Evolutionary conservation across 192 early-diverging fungal genomes (phyloP), one percentile per base, ranked within the genome.

Genomic region (Lobosporangium transversale): DNA sequence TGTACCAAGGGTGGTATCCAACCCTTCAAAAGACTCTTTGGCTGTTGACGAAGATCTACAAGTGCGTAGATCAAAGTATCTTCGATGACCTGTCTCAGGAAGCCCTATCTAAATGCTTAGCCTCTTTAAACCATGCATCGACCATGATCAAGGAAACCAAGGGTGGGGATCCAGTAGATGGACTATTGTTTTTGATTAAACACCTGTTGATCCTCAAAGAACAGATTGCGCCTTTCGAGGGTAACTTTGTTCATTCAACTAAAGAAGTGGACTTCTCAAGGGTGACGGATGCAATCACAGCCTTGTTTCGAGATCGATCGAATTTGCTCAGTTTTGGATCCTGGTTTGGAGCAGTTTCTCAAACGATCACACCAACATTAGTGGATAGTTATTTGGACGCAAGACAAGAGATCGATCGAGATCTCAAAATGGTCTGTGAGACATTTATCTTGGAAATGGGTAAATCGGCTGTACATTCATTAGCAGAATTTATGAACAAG

Each of bases 41-140:
- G 83, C 76, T 95, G 29, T 79, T 95, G 36, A 87, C 89, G 40
- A 95, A 94, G 71, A 80, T 95, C 20, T 94, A 94, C 65, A 85
- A 82, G 27, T 85, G 85, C 50, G 87, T 95, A 15, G 87, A 91
- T 0, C 73, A 76, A 21, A 32, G 87, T 10, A 89, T 93, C n/a
- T 95, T 95, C 68, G 91, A 95, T 48, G 94, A 94, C 70, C 69
- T 95, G 11, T 89, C 93, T 4, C 93, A 95, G 58, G 94, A 95
- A 62, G 93, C 90, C 11, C 88, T 95, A 23, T 85, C 88, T 29
- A 69, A 87, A 27, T 95, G 94, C 59, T 79, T 84, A 1, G 59
- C 84, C 29, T 88, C 89, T 1, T 67, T 95, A 36, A 66, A 56
- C 17, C 55, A 58, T 24, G 65, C 53, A 2, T 40, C 61, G 8